These are phyloP conservation scores for Serpula lacrymans DNA, from an alignment of 768 basidiomycete species.

Conservation along the genomic window DNA sequence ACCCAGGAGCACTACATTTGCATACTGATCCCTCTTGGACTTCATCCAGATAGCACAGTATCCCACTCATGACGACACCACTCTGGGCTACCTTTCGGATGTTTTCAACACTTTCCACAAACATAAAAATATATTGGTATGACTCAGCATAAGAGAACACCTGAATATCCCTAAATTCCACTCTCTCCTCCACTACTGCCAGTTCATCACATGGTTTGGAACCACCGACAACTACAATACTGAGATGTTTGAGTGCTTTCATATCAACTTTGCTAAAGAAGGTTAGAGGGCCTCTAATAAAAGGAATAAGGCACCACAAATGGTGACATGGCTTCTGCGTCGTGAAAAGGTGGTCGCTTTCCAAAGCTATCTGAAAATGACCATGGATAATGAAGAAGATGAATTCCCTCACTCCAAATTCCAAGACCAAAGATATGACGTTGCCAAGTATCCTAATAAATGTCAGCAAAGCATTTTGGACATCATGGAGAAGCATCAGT, in stretches of 20 bases:
- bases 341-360: no score
- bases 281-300: constrained; percentile 18
- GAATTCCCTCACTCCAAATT: no score
- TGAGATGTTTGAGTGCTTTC: constrained; percentile 19
- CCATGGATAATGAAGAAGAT: no score
- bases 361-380: no score
- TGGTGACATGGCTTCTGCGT: constrained; percentile 11
- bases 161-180: constrained; percentile 30
- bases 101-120: constrained; percentile 14
- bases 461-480: no score
- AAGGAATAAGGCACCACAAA: constrained; percentile 23
- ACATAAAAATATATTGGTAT: constrained; percentile 15
- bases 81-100: constrained; percentile 11
- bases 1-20: not conserved
- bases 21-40: constrained; percentile 17
- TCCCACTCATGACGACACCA: constrained; percentile 6
- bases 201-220: constrained; percentile 5
- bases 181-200: constrained; percentile 10
- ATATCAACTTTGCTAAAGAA: constrained; percentile 15
- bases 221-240: constrained; percentile 11
- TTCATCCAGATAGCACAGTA: constrained; percentile 27
- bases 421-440: no score
- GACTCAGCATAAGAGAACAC: constrained; percentile 6
- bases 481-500: no score
- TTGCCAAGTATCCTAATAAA: no score